A percentile compares a stretch with the other conserved stretches of the same genome.
Conservation (phyloP, 225 moss, liverwort and hornwort species). For the Straminergon stramineum region DNA sequence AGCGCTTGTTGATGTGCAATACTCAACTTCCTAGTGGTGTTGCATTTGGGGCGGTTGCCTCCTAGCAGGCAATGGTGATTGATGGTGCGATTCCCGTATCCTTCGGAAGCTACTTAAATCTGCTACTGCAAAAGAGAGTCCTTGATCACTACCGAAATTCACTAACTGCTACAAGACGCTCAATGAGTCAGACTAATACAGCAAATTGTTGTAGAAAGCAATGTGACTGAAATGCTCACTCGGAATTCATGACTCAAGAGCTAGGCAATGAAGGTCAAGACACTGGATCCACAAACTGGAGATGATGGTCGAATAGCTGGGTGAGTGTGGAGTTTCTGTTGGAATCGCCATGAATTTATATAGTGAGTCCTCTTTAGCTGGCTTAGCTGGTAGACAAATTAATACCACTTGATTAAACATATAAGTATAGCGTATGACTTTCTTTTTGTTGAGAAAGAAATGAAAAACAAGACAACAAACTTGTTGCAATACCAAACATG, state of each 20-base stretch:
- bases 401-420: not conserved
- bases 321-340: not conserved
- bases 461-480: no score
- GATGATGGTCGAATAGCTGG: not conserved
- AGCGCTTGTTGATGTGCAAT: not conserved
- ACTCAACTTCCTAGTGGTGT: not conserved
- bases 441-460: no score
- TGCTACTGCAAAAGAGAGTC: not conserved
- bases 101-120: not conserved
- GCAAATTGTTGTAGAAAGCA: not conserved
- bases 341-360: not conserved
- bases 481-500: no score
- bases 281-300: not conserved
- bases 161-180: not conserved
- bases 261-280: not conserved
- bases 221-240: not conserved
- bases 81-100: not conserved
- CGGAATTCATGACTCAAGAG: not conserved
- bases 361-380: no score
- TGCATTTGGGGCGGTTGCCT: not conserved
- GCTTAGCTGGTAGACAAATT: not conserved
- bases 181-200: not conserved
- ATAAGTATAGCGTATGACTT: not conserved
- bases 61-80: not conserved
- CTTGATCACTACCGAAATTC: not conserved